Conservation (phyloP, 129 eudicot genomes). For the Ambrosia trifida region DNA sequence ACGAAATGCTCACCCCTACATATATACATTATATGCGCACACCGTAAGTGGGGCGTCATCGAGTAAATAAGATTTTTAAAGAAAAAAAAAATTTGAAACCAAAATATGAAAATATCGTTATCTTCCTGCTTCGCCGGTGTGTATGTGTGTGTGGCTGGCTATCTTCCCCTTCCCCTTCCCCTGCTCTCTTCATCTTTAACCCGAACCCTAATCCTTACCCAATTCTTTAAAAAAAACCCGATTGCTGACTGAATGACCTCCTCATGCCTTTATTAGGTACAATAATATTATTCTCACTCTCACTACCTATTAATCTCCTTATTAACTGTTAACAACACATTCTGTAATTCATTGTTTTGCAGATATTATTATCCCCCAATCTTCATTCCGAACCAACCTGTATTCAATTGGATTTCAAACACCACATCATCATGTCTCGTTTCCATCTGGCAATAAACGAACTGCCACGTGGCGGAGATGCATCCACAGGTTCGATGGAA, state of each 20-base stretch:
- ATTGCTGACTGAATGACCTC: slow-evolving; percentile 50
- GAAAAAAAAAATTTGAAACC: background rate
- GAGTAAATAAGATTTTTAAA: background rate
- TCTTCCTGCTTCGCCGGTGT: slow-evolving; percentile 22
- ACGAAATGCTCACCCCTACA: too few relatives aligned
- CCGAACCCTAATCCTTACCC: slow-evolving; percentile 25
- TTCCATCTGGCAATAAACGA: slow-evolving; percentile 26
- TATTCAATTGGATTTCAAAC: slow-evolving; percentile 41
- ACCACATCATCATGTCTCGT: slow-evolving; percentile 30
- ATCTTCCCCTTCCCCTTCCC: too few relatives aligned
- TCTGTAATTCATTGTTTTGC: too few relatives aligned
- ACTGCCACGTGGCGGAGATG: slow-evolving; percentile 40
- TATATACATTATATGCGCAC: too few relatives aligned
- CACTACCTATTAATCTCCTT: background rate
- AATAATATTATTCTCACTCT: background rate
- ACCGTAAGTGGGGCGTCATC: too few relatives aligned
- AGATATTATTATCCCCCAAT: slow-evolving; percentile 71
- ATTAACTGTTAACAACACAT: background rate
- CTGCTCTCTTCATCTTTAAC: slow-evolving; percentile 8
- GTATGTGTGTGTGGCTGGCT: slow-evolving; percentile 1
- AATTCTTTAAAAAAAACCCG: slow-evolving; percentile 13
- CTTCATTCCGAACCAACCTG: slow-evolving; percentile 43
- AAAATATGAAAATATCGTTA: slow-evolving; percentile 20
- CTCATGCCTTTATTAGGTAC: slow-evolving; percentile 87
- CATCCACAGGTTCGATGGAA: slow-evolving; percentile 20